Conservation (phyloP, 345 rosid genomes). For the Hibiscus tridactylites region DNA sequence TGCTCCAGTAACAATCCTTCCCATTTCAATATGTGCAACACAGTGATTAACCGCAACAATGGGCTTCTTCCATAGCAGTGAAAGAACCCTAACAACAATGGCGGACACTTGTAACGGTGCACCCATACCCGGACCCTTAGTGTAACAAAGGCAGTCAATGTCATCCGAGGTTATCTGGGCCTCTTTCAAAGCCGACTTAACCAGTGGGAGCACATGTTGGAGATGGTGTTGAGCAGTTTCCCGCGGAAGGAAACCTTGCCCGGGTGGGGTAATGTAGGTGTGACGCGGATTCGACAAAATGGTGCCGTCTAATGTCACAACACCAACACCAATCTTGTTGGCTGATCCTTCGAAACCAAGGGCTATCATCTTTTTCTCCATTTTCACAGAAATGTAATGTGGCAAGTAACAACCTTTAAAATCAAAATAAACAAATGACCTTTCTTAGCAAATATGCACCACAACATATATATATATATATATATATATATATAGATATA, state of each 20-base stretch:
- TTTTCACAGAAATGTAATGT: slow-evolving; percentile 13
- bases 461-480: neutral
- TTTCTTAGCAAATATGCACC: neutral
- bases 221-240: slow-evolving; percentile 93
- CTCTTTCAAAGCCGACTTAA: slow-evolving; percentile 58
- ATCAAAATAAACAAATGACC: neutral
- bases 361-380: slow-evolving; percentile 56
- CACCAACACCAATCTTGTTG: slow-evolving; percentile 89
- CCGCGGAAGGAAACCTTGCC: slow-evolving; percentile 93
- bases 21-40: slow-evolving; percentile 99
- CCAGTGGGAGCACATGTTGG: slow-evolving; percentile 71
- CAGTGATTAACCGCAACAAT: slow-evolving; percentile 89
- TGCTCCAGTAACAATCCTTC: slow-evolving; percentile 87
- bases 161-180: slow-evolving; percentile 61
- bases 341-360: slow-evolving; percentile 94
- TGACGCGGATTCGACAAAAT: slow-evolving; percentile 90
- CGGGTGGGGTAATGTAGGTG: slow-evolving; percentile 92
- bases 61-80: slow-evolving; percentile 87
- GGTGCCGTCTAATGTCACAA: slow-evolving; percentile 70
- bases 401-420: neutral
- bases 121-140: slow-evolving; percentile 97
- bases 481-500: neutral
- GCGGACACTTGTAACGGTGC: slow-evolving; percentile 85
- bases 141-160: slow-evolving; percentile 85
- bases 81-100: slow-evolving; percentile 65